Evolutionary conservation across 805 yeast genomes (phyloP).

Genomic region (Huiozyma sinensis): DNA sequence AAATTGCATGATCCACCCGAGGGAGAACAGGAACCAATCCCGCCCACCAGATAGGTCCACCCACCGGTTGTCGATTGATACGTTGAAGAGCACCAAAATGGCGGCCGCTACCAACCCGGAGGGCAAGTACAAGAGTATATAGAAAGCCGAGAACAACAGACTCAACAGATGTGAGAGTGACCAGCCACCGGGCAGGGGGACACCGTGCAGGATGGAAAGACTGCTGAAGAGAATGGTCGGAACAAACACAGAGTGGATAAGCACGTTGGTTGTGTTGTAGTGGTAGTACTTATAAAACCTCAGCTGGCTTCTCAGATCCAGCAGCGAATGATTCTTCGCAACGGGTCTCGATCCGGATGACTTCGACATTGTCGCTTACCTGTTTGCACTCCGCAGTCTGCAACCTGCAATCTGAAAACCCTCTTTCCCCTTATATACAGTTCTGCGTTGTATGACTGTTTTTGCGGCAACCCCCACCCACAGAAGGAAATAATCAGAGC

Average conservation of each 20-base stretch:
- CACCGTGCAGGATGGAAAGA: slow-evolving; percentile 11
- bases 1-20: slow-evolving; percentile 76
- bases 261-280: slow-evolving; percentile 47
- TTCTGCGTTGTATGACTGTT: too few species aligned
- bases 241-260: slow-evolving; percentile 68
- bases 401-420: too few species aligned
- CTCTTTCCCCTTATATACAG: too few species aligned
- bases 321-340: background rate
- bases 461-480: too few species aligned
- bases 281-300: slow-evolving; percentile 51
- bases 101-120: slow-evolving; percentile 39
- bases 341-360: background rate
- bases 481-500: too few species aligned
- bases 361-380: too few species aligned
- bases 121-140: slow-evolving; percentile 42
- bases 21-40: slow-evolving; percentile 32
- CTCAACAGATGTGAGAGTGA: slow-evolving; percentile 41
- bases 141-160: slow-evolving; percentile 44
- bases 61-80: slow-evolving; percentile 4
- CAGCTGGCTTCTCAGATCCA: slow-evolving; percentile 32
- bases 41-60: background rate
- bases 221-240: slow-evolving; percentile 62
- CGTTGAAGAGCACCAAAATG: slow-evolving; percentile 27
- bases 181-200: slow-evolving; percentile 11
- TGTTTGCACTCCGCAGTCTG: too few species aligned